Base-by-base conservation (phyloP, 176 grass and related monocot genomes). In the Canna indica region DNA sequence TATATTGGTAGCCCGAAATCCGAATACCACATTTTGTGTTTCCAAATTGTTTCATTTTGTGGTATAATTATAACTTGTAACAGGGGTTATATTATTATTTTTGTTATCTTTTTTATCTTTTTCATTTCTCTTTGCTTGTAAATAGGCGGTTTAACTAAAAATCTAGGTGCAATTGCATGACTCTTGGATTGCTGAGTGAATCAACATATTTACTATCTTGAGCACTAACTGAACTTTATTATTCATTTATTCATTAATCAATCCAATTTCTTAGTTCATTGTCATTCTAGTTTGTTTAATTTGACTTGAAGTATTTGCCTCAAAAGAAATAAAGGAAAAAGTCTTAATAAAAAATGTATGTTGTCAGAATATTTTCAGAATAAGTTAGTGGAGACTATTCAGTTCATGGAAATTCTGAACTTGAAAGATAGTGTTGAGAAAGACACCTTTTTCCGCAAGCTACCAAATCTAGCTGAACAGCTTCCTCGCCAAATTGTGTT, bases 351-450 rank as follows among this genome's bases (percentile, higher is more conserved):
- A 10, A 47, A 32, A 11, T 70, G 31, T 50, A 31, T 32, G 11
- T 44, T 68, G 36, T 77, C 84, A 93, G 89, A 97, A 64, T 97
- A 91, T 83, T 99, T 99, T 84, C 95, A 99, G 79, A 99, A 99
- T 75, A 99, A 99, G 25, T 84, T 99, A 75, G 94, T 97, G 76
- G 94, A 97, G 75, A 93, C 89, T 53, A 93, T 99, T 47, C 95
- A 94, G 69, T 99, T 99, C 78, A 99, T 99, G 86, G 94, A 97
- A 79, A 78, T 93, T 76, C 83, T 97, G 56, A 97, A 97, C 80
- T 72, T 97, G 78, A 99, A 99, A 68, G 94, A 99, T 61, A 99
- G 86, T 29, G 86, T 92, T 79, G 94, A 99, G 76, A 99, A 93
- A 88, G 94, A 99, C 64, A 79, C 82, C 13, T 99, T 99, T 83